Conservation (phyloP, 148 eudicot species). For the Camellia lanceoleosa region DNA sequence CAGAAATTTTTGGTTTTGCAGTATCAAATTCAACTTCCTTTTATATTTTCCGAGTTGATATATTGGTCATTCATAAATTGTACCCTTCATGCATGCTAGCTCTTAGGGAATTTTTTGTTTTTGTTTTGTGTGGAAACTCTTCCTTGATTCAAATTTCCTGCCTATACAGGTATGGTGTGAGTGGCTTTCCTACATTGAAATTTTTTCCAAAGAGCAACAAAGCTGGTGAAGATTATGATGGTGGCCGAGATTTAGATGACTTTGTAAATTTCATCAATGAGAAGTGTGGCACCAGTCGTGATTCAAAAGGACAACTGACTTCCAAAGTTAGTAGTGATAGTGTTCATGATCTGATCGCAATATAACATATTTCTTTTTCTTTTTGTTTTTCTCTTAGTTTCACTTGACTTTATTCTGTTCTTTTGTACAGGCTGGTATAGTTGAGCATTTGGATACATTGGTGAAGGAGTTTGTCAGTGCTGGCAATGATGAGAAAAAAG, state of each 20-base stretch:
- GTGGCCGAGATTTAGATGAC: slow-evolving; percentile 78
- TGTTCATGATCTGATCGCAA: neutral
- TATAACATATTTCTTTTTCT: neutral
- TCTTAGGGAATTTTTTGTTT: neutral
- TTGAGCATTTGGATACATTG: slow-evolving; percentile 54
- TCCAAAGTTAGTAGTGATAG: slow-evolving; percentile 41
- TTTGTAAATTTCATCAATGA: slow-evolving; percentile 86
- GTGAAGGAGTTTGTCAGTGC: slow-evolving; percentile 83
- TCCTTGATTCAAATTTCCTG: slow-evolving; percentile 15
- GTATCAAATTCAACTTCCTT: slow-evolving; percentile 1
- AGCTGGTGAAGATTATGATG: slow-evolving; percentile 92
- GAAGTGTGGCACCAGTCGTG: slow-evolving; percentile 89
- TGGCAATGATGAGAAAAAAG: slow-evolving; percentile 65
- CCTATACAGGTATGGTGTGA: slow-evolving; percentile 71
- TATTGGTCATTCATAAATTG: neutral
- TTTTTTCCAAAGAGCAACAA: slow-evolving; percentile 90
- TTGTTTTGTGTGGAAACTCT: neutral
- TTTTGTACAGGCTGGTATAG: slow-evolving; percentile 66
- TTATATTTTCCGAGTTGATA: neutral
- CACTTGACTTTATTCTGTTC: neutral
- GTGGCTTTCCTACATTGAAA: slow-evolving; percentile 91
- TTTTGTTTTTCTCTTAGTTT: neutral
- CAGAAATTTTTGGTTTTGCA: slow-evolving; percentile 3
- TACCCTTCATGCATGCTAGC: neutral
- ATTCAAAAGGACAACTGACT: slow-evolving; percentile 73